Evolutionary conservation across 164 flowering plant genomes (phyloP).

Genomic region (Nymphaea colorata): DNA sequence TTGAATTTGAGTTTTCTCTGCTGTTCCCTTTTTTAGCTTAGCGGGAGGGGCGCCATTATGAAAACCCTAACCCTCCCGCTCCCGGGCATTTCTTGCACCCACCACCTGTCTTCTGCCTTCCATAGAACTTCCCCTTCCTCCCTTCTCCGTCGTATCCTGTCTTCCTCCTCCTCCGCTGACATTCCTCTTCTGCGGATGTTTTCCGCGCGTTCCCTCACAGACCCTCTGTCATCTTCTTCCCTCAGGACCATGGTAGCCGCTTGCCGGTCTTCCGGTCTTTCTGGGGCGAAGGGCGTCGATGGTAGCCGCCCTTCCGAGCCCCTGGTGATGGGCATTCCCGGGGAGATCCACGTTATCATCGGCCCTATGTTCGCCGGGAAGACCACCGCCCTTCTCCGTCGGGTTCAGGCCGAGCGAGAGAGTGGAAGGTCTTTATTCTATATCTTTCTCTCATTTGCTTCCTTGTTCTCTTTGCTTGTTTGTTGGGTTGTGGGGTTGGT

Average conservation of each 20-base stretch:
- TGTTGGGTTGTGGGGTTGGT: too few species aligned
- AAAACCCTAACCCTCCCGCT: too few species aligned
- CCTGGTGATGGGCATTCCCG: slow-evolving; percentile 11
- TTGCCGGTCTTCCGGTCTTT: not conserved
- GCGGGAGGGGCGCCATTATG: too few species aligned
- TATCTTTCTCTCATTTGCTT: not conserved
- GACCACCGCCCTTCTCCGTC: slow-evolving; percentile 85
- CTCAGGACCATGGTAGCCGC: not conserved
- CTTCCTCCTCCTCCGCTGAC: not conserved
- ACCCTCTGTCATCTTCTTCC: not conserved
- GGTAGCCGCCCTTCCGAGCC: not conserved
- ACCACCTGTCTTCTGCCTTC: not conserved
- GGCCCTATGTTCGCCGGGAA: slow-evolving; percentile 98
- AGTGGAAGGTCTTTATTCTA: slow-evolving; percentile 41
- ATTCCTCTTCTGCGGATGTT: not conserved
- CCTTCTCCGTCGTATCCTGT: not conserved
- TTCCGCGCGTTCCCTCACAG: not conserved
- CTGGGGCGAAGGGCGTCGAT: not conserved
- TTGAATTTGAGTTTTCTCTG: too few species aligned
- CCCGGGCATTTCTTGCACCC: too few species aligned
- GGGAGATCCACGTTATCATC: slow-evolving; percentile 77
- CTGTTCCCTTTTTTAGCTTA: too few species aligned
- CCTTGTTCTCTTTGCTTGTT: not conserved
- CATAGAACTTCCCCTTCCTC: not conserved
- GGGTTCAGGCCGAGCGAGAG: slow-evolving; percentile 42